Percentiles rank a stretch among this genome's conserved stretches.
Evolutionary conservation across 1,139 yeast genomes (phyloP).

Genomic region (Nakaseomyces uthaithaninus): DNA sequence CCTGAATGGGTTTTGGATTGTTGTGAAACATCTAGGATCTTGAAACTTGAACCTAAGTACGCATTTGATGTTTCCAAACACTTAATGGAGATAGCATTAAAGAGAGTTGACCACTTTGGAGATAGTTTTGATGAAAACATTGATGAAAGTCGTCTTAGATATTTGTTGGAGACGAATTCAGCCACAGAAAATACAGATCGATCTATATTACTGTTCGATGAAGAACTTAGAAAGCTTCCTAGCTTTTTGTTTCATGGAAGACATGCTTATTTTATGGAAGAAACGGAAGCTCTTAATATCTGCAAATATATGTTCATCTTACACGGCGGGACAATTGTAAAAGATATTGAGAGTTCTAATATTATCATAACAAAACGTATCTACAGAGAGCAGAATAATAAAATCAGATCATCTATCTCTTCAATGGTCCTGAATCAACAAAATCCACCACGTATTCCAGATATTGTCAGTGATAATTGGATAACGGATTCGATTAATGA

Average conservation of each 20-base stretch:
- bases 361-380: conserved; percentile 18
- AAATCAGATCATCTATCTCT: conserved; percentile 26
- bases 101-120: conserved; percentile 43
- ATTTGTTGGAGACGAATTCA: conserved; percentile 6
- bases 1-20: conserved; percentile 74
- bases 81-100: conserved; percentile 19
- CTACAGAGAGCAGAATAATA: conserved; percentile 6
- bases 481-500: conserved; percentile 37
- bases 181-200: not conserved
- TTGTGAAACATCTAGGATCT: conserved; percentile 36
- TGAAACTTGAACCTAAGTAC: conserved; percentile 56
- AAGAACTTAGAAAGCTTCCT: conserved; percentile 17
- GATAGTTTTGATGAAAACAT: conserved; percentile 42
- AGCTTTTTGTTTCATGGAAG: conserved; percentile 26
- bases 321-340: conserved; percentile 27
- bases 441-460: conserved; percentile 36
- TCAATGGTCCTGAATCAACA: conserved; percentile 16
- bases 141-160: conserved; percentile 15
- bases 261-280: conserved; percentile 27
- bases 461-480: conserved; percentile 41
- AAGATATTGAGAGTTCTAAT: conserved; percentile 17
- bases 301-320: conserved; percentile 15
- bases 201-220: conserved; percentile 5
- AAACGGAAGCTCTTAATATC: conserved; percentile 9
- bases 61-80: conserved; percentile 36